phyloP scores from a whole-genome alignment of 2,329 filamentous ascomycete species.

The Hypoxylon sp. region DNA sequence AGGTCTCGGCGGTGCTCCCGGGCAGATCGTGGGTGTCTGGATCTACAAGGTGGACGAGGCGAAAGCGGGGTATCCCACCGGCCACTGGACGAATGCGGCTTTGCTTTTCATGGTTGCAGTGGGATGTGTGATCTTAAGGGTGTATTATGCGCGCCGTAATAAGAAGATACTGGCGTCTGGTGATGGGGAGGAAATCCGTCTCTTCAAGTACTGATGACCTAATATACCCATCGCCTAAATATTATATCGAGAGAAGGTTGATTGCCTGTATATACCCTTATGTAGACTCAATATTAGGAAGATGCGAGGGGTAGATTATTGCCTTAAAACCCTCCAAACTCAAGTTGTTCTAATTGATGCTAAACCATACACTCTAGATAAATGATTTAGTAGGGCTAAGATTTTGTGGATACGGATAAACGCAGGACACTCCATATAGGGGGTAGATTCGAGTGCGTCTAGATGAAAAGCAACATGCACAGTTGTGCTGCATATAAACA shows the following conservation, averaged over 20 bases:
- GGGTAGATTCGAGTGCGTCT: background rate
- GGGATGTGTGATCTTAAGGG: slow-evolving; percentile 65
- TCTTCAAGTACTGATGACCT: slow-evolving; percentile 58
- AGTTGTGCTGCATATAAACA: background rate
- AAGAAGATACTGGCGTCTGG: slow-evolving; percentile 54
- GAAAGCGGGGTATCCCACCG: slow-evolving; percentile 73
- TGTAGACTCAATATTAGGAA: slow-evolving; percentile 1
- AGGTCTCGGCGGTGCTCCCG: slow-evolving; percentile 73
- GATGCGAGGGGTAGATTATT: background rate
- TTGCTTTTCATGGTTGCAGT: slow-evolving; percentile 71
- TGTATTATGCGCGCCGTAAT: slow-evolving; percentile 68
- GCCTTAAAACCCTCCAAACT: background rate
- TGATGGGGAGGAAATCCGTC: slow-evolving; percentile 54
- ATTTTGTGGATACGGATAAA: background rate
- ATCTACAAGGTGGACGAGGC: slow-evolving; percentile 76
- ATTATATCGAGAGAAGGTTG: background rate
- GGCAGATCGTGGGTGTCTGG: slow-evolving; percentile 80
- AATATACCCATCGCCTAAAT: background rate
- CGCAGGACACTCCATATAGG: background rate
- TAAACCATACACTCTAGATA: background rate
- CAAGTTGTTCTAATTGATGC: background rate
- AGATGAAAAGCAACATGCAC: background rate
- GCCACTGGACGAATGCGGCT: slow-evolving; percentile 76
- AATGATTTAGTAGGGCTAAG: background rate
- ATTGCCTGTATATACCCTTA: background rate